phyloP scores from a whole-genome alignment of 805 yeast genomes.

The Starmerella asiatica region DNA sequence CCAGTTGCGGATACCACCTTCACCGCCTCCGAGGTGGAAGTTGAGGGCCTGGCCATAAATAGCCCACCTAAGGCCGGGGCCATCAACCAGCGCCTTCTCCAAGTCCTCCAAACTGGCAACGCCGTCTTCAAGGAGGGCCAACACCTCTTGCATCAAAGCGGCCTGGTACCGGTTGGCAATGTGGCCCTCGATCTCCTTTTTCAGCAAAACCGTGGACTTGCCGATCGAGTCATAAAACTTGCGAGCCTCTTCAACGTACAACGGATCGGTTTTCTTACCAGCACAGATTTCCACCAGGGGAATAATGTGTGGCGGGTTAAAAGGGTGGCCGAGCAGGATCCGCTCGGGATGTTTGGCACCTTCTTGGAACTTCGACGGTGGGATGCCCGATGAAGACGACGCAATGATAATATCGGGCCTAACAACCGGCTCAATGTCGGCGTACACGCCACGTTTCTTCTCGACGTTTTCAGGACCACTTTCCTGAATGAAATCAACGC shows the following conservation, averaged over 20 bases:
- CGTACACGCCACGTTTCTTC: slow-evolving; percentile 7
- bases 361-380: slow-evolving; percentile 11
- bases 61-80: slow-evolving; percentile 16
- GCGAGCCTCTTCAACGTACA: slow-evolving; percentile 5
- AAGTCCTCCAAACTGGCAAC: slow-evolving; percentile 12
- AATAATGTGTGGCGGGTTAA: slow-evolving; percentile 14
- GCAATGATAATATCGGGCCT: slow-evolving; percentile 9
- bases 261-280: slow-evolving; percentile 6
- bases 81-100: slow-evolving; percentile 13
- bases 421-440: slow-evolving; percentile 6
- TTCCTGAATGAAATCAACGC: slow-evolving; percentile 13
- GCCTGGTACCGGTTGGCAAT: slow-evolving; percentile 16
- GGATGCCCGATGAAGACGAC: slow-evolving; percentile 12
- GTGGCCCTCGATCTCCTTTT: slow-evolving; percentile 14
- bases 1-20: slow-evolving; percentile 8
- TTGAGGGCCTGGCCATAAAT: slow-evolving; percentile 12
- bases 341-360: slow-evolving; percentile 14
- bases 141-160: slow-evolving; percentile 11
- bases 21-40: slow-evolving; percentile 15
- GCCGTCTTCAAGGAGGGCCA: slow-evolving; percentile 9
- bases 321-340: slow-evolving; percentile 15
- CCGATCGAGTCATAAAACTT: slow-evolving; percentile 8
- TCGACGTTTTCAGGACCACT: slow-evolving; percentile 12
- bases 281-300: slow-evolving; percentile 14
- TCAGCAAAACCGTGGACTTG: slow-evolving; percentile 10